Evolutionary conservation across 768 basidiomycete species (phyloP), one percentile per base, ranked within the genome.

Genomic region (Calocybe gangraenosa): DNA sequence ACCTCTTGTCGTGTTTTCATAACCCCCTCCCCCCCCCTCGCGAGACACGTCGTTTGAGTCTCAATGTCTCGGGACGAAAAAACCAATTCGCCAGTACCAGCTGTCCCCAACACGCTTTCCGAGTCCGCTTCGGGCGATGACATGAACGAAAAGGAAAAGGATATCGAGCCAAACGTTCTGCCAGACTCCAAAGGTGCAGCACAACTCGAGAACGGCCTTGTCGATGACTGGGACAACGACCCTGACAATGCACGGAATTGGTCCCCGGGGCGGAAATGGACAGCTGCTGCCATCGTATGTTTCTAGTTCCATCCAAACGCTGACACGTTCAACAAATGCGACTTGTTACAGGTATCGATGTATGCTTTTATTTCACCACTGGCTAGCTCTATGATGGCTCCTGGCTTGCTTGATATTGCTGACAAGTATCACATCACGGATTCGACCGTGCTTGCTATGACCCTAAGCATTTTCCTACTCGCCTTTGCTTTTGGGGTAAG

Each of bases 221-320:
- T 75, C 46, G 71, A 76, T 17, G 72, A 75, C 42, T 86, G 84
- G 84, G 69, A 71, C 30, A 59, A 68, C 49, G 78, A 78, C 50
- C 72, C 76, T 13, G 61, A 62, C n/a, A 85, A 87, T 57, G 74
- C 85, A 1, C 67, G 82, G 19, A 87, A 86, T 54, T 87, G 84
- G 85, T 55, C 76, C 1, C 48, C 53, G 0, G 42, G 58, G 32
- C 75, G 65, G 56, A 87, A 87, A 58, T 87, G 84, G 85, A 62
- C 66, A 15, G 63, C 74, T 14, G 67, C 68, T 10, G 49, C 58
- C 13, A 67, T 84, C 15, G 83, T 85, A 45, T 40, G 79, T 69
- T 49, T 11, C 1, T 44, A 20, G 37, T 42, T 32, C 22, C n/a
- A 15, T 19, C 31, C 11, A 19, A 36, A 20, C 20, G 14, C 42